Conservation (phyloP, 2,329 filamentous ascomycete species). For the Diaporthe caulivora region DNA sequence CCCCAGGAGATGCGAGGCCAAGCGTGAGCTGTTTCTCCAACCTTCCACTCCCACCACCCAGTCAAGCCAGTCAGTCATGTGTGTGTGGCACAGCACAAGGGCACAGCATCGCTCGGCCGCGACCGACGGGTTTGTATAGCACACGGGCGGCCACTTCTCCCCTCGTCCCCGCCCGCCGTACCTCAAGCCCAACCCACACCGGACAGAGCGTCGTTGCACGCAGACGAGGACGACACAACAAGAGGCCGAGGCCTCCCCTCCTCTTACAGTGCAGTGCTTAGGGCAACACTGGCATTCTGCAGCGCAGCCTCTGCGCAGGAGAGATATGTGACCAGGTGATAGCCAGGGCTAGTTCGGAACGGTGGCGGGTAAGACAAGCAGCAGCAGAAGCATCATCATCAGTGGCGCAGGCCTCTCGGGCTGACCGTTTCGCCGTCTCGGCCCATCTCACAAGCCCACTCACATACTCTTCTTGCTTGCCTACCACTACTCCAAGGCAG, state of each 20-base stretch:
- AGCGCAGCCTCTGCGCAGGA: not conserved
- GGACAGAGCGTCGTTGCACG: constrained; percentile 8
- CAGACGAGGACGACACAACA: not conserved
- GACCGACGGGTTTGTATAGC: constrained; percentile 28
- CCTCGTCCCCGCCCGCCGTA: not conserved
- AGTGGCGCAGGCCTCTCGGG: constrained; percentile 12
- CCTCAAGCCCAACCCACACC: not conserved
- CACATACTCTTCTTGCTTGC: too few relatives aligned
- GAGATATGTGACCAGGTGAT: not conserved
- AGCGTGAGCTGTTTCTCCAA: constrained; percentile 13
- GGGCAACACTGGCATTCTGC: too few relatives aligned
- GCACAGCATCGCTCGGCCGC: constrained; percentile 15
- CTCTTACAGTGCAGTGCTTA: too few relatives aligned
- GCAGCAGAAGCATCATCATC: not conserved
- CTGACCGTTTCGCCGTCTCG: constrained; percentile 18
- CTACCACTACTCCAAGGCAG: not conserved
- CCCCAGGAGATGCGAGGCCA: constrained; percentile 10
- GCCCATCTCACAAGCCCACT: not conserved
- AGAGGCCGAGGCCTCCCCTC: constrained; percentile 13
- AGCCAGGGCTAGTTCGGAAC: not conserved
- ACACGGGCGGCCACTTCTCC: constrained; percentile 7
- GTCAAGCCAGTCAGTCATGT: too few relatives aligned
- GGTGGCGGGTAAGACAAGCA: constrained; percentile 8
- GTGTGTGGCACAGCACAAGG: constrained; percentile 25
- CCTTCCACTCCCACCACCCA: not conserved